A percentile compares a stretch with the other conserved stretches of the same genome.
phyloP scores from a whole-genome alignment of 2,329 filamentous ascomycete species.

The Pseudocercospora musae region DNA sequence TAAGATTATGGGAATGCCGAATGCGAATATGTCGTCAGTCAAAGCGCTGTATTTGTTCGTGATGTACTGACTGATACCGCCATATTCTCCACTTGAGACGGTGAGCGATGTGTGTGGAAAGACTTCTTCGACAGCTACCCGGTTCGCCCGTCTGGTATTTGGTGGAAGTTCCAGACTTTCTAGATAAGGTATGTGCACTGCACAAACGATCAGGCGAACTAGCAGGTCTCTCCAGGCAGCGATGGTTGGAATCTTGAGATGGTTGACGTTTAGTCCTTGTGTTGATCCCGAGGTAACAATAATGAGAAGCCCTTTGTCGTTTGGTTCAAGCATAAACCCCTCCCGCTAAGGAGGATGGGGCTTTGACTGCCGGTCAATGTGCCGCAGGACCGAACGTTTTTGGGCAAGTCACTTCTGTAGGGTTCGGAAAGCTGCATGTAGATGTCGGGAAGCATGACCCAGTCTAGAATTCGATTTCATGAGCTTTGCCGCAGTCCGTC shows the following conservation, averaged over 20 bases:
- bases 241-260: constrained; percentile 49
- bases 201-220: constrained; percentile 42
- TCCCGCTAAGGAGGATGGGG: constrained; percentile 48
- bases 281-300: constrained; percentile 51
- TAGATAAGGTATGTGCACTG: constrained; percentile 34
- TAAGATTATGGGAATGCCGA: constrained; percentile 49
- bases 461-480: not conserved
- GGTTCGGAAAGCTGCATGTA: constrained; percentile 40
- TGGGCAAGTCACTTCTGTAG: constrained; percentile 36
- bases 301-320: constrained; percentile 41
- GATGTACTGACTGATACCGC: constrained; percentile 30
- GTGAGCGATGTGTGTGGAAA: constrained; percentile 44
- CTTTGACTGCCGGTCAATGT: constrained; percentile 25
- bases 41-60: not conserved
- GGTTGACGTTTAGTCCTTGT: constrained; percentile 35
- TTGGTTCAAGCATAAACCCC: constrained; percentile 40
- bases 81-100: constrained; percentile 51
- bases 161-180: constrained; percentile 34
- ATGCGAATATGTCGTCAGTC: constrained; percentile 29
- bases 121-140: constrained; percentile 49
- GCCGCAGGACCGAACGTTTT: constrained; percentile 46
- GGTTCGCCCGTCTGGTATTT: constrained; percentile 48
- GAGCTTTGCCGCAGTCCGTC: not conserved
- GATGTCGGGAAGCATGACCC: constrained; percentile 19
- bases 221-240: constrained; percentile 41